Base-by-base conservation (phyloP, 371 early-diverging fungal genomes). In the Mortierella sp. region DNA sequence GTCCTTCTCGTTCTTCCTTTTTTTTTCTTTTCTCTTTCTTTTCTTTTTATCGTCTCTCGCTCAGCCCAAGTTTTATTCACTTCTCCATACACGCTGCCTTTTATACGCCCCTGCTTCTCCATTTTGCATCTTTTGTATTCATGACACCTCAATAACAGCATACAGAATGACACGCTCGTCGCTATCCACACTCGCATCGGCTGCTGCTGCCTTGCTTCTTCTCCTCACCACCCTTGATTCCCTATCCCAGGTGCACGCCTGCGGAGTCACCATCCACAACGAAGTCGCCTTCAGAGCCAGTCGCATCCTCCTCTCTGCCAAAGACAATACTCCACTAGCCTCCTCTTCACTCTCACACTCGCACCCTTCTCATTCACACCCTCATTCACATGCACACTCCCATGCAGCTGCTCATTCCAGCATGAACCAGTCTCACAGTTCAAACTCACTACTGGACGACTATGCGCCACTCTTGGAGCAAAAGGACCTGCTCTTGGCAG, bases 401-500 rank as follows among this genome's bases (percentile, higher is more conserved):
- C 45, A 53, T 53, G 19, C 55, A 37, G 34, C 34, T 22, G 29
- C 26, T 34, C 16, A 53, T 47, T 31, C 48, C 13, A 24, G 26
- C 58, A 58, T 2, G 58, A 58, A 58, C n/a, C n/a, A n/a, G n/a
- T 34, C 34, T 5, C 19, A 7, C 58, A 50, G 13, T 31, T 24
- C 61, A 37, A 63, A 13, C 45, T 43, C 65, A 53, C 66, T 58
- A 34, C 37, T 66, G 48, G 44, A 64, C 63, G 58, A 71, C 37
- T 61, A 72, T 22, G 43, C 71, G 1, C 73, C 79, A 8, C 64
- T 74, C 13, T 64, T 87, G 63, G 88, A 88, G 5, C 90, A 91
- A 45, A 83, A 89, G 1, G 87, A 87, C 66, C 88, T 87, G 47
- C 74, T 93, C 11, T 94, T 95, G 74, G 93, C 96, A 0, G 96